A percentile compares a stretch with the other conserved stretches of the same genome.
These are phyloP conservation scores for Naganishia friedmannii DNA, from an alignment of 768 basidiomycete species.

Conservation along the genomic window DNA sequence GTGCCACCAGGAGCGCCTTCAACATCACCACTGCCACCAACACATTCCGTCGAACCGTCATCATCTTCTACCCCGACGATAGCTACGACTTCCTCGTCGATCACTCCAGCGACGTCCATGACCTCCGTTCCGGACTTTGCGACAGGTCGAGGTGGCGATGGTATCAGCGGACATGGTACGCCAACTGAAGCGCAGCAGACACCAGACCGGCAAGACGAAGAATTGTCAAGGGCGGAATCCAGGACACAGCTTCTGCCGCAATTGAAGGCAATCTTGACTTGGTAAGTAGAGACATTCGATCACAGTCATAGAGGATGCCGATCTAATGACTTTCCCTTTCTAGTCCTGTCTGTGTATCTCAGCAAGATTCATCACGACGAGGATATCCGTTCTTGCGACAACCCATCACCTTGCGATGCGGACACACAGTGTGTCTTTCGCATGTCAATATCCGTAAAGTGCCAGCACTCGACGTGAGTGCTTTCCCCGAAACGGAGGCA, in stretches of 20 bases:
- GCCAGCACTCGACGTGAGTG: conserved; percentile 52
- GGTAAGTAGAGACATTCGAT: conserved; percentile 34
- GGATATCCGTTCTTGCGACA: conserved; percentile 49
- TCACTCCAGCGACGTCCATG: background rate
- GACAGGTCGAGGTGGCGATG: conserved; percentile 36
- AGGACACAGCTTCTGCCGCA: conserved; percentile 33
- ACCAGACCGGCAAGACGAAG: conserved; percentile 2
- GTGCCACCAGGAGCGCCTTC: background rate
- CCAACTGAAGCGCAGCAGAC: conserved; percentile 11
- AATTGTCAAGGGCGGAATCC: conserved; percentile 22
- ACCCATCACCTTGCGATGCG: conserved; percentile 69
- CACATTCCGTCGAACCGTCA: background rate
- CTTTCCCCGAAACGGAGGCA: conserved; percentile 44
- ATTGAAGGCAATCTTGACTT: conserved; percentile 38
- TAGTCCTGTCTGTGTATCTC: conserved; percentile 37
- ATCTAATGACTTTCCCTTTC: conserved; percentile 31
- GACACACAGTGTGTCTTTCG: conserved; percentile 72
- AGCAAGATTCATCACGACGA: conserved; percentile 31
- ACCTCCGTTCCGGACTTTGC: conserved; percentile 38
- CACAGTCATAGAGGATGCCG: background rate
- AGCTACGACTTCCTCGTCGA: conserved; percentile 4
- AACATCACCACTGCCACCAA: background rate
- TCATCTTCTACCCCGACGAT: background rate
- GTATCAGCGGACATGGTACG: conserved; percentile 33
- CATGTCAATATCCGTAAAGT: conserved; percentile 54